Evolutionary conservation across 1,139 yeast genomes (phyloP), one percentile per base, ranked within the genome.

Genomic region (Taiozyma sp.): DNA sequence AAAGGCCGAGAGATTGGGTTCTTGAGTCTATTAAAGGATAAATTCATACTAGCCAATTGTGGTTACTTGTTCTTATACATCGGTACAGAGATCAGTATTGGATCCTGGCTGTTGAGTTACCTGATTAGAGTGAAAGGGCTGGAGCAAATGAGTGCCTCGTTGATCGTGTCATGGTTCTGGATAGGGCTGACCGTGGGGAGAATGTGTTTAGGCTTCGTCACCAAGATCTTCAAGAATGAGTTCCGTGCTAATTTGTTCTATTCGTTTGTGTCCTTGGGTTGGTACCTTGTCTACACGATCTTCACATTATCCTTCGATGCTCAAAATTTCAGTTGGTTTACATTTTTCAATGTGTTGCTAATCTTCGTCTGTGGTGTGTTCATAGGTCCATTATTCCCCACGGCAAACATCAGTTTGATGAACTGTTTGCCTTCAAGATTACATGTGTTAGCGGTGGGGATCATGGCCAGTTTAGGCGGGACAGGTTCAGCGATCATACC

Each of bases 341-440:
- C 58, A 49, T 29, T 22, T 48, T 1, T 13, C 48, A 11, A 80
- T 81, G 1, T 81, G n/a, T 19, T 53, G 1, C 3, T 58, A 3
- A 80, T 83, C 1, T 80, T 83, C 46, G 43, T 77, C 11, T 72
- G 82, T 43, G 96, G 96, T 0, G 70, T 81, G 35, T 79, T 79
- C 54, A 81, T 85, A 32, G 97, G 96, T 0, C 96, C 97, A 1
- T 71, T 87, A 6, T 88, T 85, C 67, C 93, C 95, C 0, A 83
- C 93, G 10, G 80, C 87, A 0, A 80, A 86, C 50, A 79, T 86
- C 13, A 76, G 86, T 7, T 74, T 89, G 6, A 68, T 86, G 47
- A 80, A 81, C 47, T 70, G 81, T 2, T 66, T 88, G 44, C 96
- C 96, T 0, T 68, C 71, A 28, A 74, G 75, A 46, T 68, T 76